Base-by-base conservation (phyloP, 306 rosid species). In the Ochetophila trinervis region DNA sequence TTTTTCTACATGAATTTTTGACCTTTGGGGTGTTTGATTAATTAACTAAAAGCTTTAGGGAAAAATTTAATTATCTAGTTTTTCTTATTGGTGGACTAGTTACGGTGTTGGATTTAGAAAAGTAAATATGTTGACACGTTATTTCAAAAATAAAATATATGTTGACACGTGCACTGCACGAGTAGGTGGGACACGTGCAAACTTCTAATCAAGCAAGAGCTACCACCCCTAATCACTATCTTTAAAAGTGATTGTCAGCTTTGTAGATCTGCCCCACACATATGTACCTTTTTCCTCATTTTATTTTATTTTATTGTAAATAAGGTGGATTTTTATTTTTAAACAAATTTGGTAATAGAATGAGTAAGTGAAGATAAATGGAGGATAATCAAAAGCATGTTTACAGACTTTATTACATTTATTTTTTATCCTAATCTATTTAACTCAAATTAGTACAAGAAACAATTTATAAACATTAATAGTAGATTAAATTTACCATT, bases 111-210 rank as follows among this genome's bases (percentile, higher is more conserved):
- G 49, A 8, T 45, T 73, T 65, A 16, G 3, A 3, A 12, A 16
- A 52, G 18, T 9, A 8, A 24, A 11, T 40, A 14, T 54, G 30
- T 20, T 56, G 71, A 30, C 84, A 75, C 74, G 75, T 84, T n/a
- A n/a, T n/a, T n/a, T n/a, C n/a, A n/a, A n/a, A n/a, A n/a, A n/a
- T n/a, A n/a, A n/a, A n/a, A n/a, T n/a, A n/a, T n/a, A n/a, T 20
- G 30, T 20, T 56, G 71, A 30, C 84, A 75, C 74, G 75, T 84
- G 88, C 67, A 17, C 7, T 40, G 57, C 20, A 32, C 11, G 58
- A 72, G 75, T 70, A 17, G 85, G 77, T 76, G 75, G 62, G 67
- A 66, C 78, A 77, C 65, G 85, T 84, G 85, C 61, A 65, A 30
- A 14, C 16, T 30, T 35, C 63, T 16, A 14, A 48, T 51, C 63